Evolutionary conservation across 768 basidiomycete species (phyloP), one percentile per base, ranked within the genome.

Genomic region (Leucosporidium scottii): DNA sequence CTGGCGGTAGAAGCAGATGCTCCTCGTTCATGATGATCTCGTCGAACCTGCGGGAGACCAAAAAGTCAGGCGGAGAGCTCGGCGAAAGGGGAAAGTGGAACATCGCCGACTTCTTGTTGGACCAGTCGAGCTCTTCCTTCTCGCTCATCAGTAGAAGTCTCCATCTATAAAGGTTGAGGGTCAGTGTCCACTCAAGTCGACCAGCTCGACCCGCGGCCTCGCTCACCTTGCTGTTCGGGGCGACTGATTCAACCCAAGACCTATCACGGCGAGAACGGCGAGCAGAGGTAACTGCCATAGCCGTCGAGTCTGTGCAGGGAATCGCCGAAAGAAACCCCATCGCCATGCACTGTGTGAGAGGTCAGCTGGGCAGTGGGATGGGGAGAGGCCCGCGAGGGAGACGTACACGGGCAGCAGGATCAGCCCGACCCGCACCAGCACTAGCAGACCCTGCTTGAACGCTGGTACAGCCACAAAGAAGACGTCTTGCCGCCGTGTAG

Each of bases 91-190:
- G 34, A 36, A 36, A 55, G 25, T 1, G 34, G n/a, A 49, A 53
- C 53, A 51, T 13, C n/a, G 21, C 47, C 34, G 4, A 57, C 79
- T 79, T 77, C 44, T 77, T 69, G 17, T 77, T 74, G 0, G 78
- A 76, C 81, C 81, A 81, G n/a, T 79, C 77, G 61, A 79, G 69
- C 71, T 81, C 81, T 65, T 82, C 81, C 30, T 73, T 54, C 64
- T 81, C 80, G 4, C 76, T 78, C 80, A 82, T 81, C 39, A 82
- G 67, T 48, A 82, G 68, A 44, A 82, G 64, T n/a, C 81, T 69
- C 81, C 81, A 82, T 68, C 81, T 67, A 3, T 77, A 72, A 0
- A 81, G 81, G 13, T 73, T 61, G 8, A 79, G 78, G 49, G 74
- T 73, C 72, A 82, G 81, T 63, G 82, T 79, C 20, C 81, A 72